Evolutionary conservation across 805 yeast species (phyloP).

Genomic region (Ogataea trehaloabstinens): DNA sequence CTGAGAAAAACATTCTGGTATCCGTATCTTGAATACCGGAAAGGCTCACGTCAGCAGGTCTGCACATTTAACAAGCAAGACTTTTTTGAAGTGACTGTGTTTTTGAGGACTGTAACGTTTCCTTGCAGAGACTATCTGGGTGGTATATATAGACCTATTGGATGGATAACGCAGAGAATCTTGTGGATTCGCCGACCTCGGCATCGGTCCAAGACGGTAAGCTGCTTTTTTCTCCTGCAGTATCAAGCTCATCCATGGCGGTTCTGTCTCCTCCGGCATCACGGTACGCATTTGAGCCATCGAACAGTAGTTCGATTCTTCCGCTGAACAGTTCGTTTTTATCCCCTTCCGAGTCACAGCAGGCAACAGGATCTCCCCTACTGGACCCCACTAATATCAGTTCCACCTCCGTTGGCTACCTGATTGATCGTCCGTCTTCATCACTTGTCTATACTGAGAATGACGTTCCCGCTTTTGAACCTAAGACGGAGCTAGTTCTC

Average conservation of each 20-base stretch:
- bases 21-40: neutral
- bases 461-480: constrained; percentile 34
- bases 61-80: neutral
- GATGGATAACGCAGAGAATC: constrained; percentile 16
- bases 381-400: constrained; percentile 12
- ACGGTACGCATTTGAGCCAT: constrained; percentile 33
- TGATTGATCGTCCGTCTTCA: constrained; percentile 16
- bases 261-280: constrained; percentile 42
- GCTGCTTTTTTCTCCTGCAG: constrained; percentile 22
- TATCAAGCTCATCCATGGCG: constrained; percentile 33
- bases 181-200: constrained; percentile 14
- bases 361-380: constrained; percentile 17
- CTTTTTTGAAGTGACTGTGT: neutral
- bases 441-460: constrained; percentile 19
- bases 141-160: too few relatives aligned
- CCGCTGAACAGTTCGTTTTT: constrained; percentile 20
- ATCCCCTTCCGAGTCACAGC: constrained; percentile 16
- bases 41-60: constrained; percentile 1
- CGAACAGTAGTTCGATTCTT: constrained; percentile 23
- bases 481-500: constrained; percentile 26
- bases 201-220: constrained; percentile 14
- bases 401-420: constrained; percentile 11
- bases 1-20: neutral
- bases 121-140: too few relatives aligned
- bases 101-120: too few relatives aligned